Evolutionary conservation across 2,329 filamentous ascomycete genomes (phyloP).

Genomic region (Fusarium ramigenum): DNA sequence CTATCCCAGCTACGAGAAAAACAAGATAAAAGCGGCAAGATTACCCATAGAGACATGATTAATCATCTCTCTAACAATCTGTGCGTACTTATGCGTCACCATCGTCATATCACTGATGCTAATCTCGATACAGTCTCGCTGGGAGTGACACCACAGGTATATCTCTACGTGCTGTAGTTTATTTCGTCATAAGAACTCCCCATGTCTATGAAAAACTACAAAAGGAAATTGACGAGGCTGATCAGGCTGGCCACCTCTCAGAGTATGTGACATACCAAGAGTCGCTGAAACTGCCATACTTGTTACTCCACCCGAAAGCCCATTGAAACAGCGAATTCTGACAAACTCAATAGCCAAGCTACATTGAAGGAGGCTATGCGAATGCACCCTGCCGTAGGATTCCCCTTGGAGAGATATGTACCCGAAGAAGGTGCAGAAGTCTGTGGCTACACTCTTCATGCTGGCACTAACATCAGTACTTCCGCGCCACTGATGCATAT

Average conservation of each 20-base stretch:
- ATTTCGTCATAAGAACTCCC: background rate
- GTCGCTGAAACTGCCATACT: background rate
- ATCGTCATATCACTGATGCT: accelerated
- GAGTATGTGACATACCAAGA: background rate
- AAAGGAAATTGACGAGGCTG: background rate
- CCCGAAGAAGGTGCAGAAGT: background rate
- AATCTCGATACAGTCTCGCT: background rate
- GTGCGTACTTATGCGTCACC: accelerated
- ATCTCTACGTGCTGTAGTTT: background rate
- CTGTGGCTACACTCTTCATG: background rate
- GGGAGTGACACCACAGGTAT: background rate
- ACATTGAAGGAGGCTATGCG: background rate
- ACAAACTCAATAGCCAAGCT: background rate
- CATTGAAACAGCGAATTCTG: background rate
- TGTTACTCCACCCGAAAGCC: accelerated
- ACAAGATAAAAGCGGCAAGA: background rate
- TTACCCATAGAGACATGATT: background rate
- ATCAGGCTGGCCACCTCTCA: accelerated
- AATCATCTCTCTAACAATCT: background rate
- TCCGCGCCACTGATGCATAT: background rate
- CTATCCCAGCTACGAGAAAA: background rate
- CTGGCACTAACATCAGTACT: background rate
- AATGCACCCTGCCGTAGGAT: background rate
- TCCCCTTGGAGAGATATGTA: background rate
- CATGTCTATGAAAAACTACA: background rate